Percentiles rank a stretch among this genome's conserved stretches.
These are phyloP conservation scores for Talaromyces funiculosus DNA, from an alignment of 2,329 filamentous ascomycete genomes.

Conservation along the genomic window DNA sequence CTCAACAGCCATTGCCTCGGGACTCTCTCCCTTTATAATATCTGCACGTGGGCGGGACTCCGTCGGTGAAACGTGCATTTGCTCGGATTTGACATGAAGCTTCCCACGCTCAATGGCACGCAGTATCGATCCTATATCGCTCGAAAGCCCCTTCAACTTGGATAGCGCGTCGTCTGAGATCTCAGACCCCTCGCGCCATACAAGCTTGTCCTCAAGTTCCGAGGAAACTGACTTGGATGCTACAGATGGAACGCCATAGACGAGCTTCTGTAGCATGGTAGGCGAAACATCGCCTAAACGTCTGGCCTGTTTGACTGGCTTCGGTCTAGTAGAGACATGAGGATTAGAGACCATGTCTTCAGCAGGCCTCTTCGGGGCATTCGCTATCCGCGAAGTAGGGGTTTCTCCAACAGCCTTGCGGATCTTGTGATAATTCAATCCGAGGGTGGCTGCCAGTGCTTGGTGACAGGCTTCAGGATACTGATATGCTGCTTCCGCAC, in stretches of 20 bases:
- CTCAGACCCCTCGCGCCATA: constrained; percentile 31
- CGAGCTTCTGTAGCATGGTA: constrained; percentile 25
- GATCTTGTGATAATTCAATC: constrained; percentile 39
- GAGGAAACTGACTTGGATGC: constrained; percentile 29
- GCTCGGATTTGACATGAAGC: constrained; percentile 26
- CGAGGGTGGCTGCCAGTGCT: constrained; percentile 34
- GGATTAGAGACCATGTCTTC: constrained; percentile 28
- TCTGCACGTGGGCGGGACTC: constrained; percentile 24
- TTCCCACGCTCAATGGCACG: constrained; percentile 33
- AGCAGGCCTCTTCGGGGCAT: constrained; percentile 32
- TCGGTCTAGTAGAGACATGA: constrained; percentile 26
- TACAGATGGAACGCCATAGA: constrained; percentile 28
- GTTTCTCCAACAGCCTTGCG: constrained; percentile 36
- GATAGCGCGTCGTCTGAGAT: constrained; percentile 34
- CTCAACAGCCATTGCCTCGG: constrained; percentile 18
- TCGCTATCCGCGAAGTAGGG: constrained; percentile 19
- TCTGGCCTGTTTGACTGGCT: constrained; percentile 32
- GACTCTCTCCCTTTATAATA: constrained; percentile 17
- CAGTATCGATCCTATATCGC: constrained; percentile 31
- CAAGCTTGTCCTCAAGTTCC: constrained; percentile 29
- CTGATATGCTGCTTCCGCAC: constrained; percentile 30
- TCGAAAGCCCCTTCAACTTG: constrained; percentile 33
- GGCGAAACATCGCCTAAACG: constrained; percentile 28
- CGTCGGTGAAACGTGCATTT: constrained; percentile 27
- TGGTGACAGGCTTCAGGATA: constrained; percentile 38